Conservation (phyloP, 2,329 filamentous ascomycete species). For the Aspergillus thermomutatus region DNA sequence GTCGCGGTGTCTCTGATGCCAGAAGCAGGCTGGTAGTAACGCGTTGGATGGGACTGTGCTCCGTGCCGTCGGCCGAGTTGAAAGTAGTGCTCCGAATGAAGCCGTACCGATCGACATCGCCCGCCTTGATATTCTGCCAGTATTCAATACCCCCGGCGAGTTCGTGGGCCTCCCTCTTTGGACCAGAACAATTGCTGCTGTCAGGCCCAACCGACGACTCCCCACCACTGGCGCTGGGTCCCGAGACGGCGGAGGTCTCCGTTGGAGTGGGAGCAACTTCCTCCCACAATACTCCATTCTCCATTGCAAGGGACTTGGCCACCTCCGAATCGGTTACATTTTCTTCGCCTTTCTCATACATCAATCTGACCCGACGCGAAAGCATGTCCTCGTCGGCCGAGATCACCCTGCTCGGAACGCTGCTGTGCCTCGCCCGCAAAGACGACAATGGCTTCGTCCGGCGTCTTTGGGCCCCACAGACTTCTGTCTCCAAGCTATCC, state of each 20-base stretch:
- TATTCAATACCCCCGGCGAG: conserved; percentile 63
- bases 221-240: conserved; percentile 24
- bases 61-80: conserved; percentile 28
- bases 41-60: conserved; percentile 50
- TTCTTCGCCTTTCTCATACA: conserved; percentile 62
- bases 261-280: conserved; percentile 29
- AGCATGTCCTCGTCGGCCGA: conserved; percentile 63
- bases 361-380: conserved; percentile 60
- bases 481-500: conserved; percentile 15
- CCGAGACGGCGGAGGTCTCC: conserved; percentile 25
- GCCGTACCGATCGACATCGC: conserved; percentile 62
- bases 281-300: conserved; percentile 42
- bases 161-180: conserved; percentile 53
- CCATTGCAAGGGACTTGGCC: conserved; percentile 33
- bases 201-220: conserved; percentile 27
- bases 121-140: conserved; percentile 59
- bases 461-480: conserved; percentile 22
- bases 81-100: conserved; percentile 50
- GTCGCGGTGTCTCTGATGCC: conserved; percentile 54
- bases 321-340: conserved; percentile 45
- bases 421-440: conserved; percentile 35
- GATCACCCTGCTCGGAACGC: conserved; percentile 48
- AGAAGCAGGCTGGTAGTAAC: conserved; percentile 59
- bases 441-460: conserved; percentile 33
- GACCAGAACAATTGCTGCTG: conserved; percentile 28